phyloP scores from a whole-genome alignment of 148 eudicot species.

The Gaultheria prostrata region DNA sequence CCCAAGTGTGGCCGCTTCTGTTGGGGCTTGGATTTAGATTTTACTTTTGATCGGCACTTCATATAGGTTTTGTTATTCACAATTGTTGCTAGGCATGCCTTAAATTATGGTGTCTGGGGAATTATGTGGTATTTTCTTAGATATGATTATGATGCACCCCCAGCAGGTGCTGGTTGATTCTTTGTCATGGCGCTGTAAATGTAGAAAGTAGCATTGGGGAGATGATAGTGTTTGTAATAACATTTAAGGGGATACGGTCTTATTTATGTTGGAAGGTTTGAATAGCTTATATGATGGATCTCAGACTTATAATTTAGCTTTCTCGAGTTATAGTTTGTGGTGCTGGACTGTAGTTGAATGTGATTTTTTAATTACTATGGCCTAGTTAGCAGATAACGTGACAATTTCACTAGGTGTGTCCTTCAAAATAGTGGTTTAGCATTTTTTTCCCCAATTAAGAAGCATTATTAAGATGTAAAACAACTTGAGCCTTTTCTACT shows the following conservation, averaged over 20 bases:
- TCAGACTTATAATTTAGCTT: neutral
- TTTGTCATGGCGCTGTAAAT: neutral
- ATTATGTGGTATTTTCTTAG: neutral
- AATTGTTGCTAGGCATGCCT: neutral
- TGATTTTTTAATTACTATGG: neutral
- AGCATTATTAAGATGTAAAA: no score
- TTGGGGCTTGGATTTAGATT: neutral
- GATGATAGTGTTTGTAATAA: neutral
- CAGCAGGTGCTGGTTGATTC: conserved; percentile 9
- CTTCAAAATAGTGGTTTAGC: neutral
- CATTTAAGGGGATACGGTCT: neutral
- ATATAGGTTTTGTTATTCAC: no score
- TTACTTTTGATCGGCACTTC: neutral
- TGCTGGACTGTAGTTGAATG: neutral
- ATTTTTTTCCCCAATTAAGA: no score
- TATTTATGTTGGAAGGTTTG: neutral
- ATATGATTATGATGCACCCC: neutral
- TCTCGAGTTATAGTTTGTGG: neutral
- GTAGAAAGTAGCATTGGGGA: neutral
- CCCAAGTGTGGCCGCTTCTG: no score
- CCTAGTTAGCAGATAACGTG: no score
- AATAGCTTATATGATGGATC: neutral
- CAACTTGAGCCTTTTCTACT: no score
- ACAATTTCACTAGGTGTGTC: neutral
- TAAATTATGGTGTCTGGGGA: neutral